Conservation (phyloP, 768 basidiomycete genomes). For the Tricholoma saponaceum region DNA sequence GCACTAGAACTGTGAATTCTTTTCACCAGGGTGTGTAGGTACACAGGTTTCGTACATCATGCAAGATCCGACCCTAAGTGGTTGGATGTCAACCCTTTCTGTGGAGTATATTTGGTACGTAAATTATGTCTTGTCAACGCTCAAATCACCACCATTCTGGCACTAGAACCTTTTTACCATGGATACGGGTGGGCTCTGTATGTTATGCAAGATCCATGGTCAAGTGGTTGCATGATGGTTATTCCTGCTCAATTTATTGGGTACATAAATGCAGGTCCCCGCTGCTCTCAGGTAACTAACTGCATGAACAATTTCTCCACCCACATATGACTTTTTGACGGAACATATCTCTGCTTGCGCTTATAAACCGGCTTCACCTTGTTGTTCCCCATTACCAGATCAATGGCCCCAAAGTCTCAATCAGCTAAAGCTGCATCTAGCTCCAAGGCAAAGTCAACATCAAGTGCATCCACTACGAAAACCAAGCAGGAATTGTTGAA, state of each 20-base stretch:
- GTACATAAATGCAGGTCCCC: neutral
- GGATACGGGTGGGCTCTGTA: neutral
- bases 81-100: neutral
- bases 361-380: neutral
- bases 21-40: neutral
- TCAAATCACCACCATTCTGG: neutral
- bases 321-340: neutral
- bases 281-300: neutral
- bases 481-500: neutral
- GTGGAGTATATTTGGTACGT: neutral
- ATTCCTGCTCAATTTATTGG: neutral
- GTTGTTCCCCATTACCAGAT: neutral
- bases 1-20: neutral
- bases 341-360: neutral
- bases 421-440: neutral
- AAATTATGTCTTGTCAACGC: neutral
- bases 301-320: neutral
- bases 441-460: neutral
- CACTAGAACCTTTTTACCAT: neutral
- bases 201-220: neutral
- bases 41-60: neutral
- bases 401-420: neutral
- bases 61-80: neutral
- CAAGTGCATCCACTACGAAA: neutral
- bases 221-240: neutral